Evolutionary conservation across 2,329 filamentous ascomycete species (phyloP).

Genomic region (Aspergillus vadensis): DNA sequence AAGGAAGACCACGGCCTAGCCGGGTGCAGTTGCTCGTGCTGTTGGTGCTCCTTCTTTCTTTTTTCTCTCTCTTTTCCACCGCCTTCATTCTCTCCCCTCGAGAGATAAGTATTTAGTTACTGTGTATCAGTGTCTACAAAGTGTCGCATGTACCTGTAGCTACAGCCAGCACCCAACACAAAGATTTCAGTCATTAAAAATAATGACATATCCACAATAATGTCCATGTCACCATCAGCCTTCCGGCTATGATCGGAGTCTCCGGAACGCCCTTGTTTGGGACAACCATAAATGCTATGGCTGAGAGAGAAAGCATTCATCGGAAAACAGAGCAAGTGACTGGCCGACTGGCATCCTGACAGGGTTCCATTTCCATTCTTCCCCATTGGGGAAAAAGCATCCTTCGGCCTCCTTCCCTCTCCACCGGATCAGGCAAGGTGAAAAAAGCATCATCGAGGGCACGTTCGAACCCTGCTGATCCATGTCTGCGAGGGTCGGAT

Average conservation of each 20-base stretch:
- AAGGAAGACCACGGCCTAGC: neutral
- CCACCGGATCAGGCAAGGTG: slow-evolving; percentile 12
- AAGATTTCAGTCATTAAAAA: neutral
- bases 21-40: too few relatives aligned
- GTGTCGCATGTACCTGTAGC: too few relatives aligned
- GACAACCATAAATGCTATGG: neutral
- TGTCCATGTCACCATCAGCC: neutral
- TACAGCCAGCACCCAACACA: too few relatives aligned
- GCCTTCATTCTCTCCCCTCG: neutral
- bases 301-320: neutral
- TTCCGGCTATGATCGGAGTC: neutral
- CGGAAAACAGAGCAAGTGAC: neutral
- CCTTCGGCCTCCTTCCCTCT: neutral
- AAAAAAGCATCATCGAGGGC: neutral
- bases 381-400: neutral
- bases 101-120: neutral
- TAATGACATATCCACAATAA: neutral
- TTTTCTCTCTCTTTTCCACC: neutral
- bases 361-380: slow-evolving; percentile 1
- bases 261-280: neutral
- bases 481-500: neutral
- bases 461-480: neutral
- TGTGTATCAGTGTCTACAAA: too few relatives aligned
- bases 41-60: too few relatives aligned
- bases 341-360: neutral